A percentile compares a stretch with the other conserved stretches of the same genome.
Evolutionary conservation across 306 rosid genomes (phyloP).

Genomic region (Oxytropis ochrocephala): DNA sequence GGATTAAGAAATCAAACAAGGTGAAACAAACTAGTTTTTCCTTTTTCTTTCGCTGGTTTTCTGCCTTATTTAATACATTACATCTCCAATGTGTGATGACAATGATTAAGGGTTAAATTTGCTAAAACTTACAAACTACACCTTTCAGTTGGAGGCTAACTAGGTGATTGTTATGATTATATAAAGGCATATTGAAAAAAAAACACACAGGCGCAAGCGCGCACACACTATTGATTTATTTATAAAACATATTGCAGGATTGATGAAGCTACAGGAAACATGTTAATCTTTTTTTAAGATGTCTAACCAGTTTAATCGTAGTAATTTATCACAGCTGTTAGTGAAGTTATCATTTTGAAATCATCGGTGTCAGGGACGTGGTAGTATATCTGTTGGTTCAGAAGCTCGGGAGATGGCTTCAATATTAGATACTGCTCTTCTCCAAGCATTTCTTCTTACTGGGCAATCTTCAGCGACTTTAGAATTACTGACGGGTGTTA

Average conservation of each 20-base stretch:
- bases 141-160: slow-evolving; percentile 11
- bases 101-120: not conserved
- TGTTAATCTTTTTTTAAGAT: slow-evolving; percentile 8
- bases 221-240: not conserved
- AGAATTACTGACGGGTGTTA: slow-evolving; percentile 71
- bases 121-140: not conserved
- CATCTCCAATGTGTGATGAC: not conserved
- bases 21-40: slow-evolving; percentile 30
- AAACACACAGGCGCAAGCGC: not conserved
- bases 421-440: slow-evolving; percentile 81
- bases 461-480: slow-evolving; percentile 70
- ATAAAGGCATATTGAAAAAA: not conserved
- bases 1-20: slow-evolving; percentile 78
- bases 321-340: not conserved
- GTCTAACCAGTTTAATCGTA: not conserved
- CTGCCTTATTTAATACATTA: not conserved
- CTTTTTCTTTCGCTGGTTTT: not conserved
- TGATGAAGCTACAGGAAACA: not conserved
- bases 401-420: slow-evolving; percentile 94
- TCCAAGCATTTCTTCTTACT: slow-evolving; percentile 89
- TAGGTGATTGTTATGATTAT: slow-evolving; percentile 5
- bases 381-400: slow-evolving; percentile 53
- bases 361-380: slow-evolving; percentile 59
- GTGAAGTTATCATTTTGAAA: slow-evolving; percentile 21
- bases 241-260: not conserved